These are phyloP conservation scores for Gossypium lobatum DNA, from an alignment of 441 rosid species.

Conservation along the genomic window DNA sequence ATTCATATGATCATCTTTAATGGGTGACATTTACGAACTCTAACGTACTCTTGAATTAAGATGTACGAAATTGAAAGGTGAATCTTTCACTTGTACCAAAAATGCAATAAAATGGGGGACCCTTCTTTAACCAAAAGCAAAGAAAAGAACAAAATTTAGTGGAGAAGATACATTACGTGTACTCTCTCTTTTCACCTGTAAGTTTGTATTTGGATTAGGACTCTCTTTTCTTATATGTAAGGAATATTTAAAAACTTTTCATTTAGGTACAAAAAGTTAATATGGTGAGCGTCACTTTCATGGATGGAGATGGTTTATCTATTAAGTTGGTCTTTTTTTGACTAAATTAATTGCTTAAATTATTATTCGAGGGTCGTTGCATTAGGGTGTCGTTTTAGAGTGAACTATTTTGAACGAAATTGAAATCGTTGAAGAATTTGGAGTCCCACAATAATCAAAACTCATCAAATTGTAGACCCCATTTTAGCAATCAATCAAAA, in stretches of 20 bases:
- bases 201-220: slow-evolving; percentile 21
- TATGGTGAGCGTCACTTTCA: slow-evolving; percentile 4
- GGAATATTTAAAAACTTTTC: background rate
- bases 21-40: too few species aligned
- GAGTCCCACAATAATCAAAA: background rate
- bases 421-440: background rate
- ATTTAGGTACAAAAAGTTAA: background rate
- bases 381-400: background rate
- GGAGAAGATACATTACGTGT: slow-evolving; percentile 7
- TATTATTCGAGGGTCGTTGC: background rate
- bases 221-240: slow-evolving; percentile 14
- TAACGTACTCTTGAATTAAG: too few species aligned
- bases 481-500: slow-evolving; percentile 2
- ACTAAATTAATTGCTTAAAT: background rate
- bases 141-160: background rate
- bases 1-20: too few species aligned
- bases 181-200: background rate
- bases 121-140: background rate
- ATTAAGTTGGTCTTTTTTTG: background rate
- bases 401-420: background rate
- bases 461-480: slow-evolving; percentile 5
- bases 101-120: background rate
- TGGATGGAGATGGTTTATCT: background rate
- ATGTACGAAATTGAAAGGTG: too few species aligned
- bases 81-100: background rate